Evolutionary conservation across 2,329 filamentous ascomycete species (phyloP), one percentile per base, ranked within the genome.

Genomic region (Dactylellina leptospora): DNA sequence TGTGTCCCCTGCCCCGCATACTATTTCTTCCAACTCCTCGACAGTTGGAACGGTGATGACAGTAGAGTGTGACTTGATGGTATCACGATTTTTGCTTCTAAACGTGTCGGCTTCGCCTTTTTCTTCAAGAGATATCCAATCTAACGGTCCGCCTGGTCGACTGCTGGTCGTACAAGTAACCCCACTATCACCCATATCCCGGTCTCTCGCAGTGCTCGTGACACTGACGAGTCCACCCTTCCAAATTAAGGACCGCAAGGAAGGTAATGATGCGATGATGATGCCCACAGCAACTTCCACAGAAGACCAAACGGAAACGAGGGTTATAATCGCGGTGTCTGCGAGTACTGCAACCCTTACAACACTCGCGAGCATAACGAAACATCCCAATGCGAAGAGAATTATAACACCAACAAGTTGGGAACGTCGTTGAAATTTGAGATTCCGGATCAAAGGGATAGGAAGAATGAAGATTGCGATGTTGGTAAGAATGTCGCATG

Each of bases 381-480:
- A 72, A 22, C 59, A 59, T 1, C 68, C 68, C 6, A 72, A 25
- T 3, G 59, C 27, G 20, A 72, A 72, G 13, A 72, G 59, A 11
- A 27, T 27, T 11, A 64, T 40, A 13, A 64, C 27, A 13, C 68
- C 54, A 44, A 60, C 8, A 18, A 64, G 47, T 18, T 72, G 68
- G 11, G 68, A 72, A 5, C 59, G 59, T 4, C 47, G 59, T 59
- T 72, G 68, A 22, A 72, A 64, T 38, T 72, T 72, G 44, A 72
- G 42, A 18, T 64, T 72, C 36, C 59, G 59, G 45, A 72, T 53
- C 9, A 72, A 59, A 33, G 68, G 68, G n/a, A 72, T 40, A 4
- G 68, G 68, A 4, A 72, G 59, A 10, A 72, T 72, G 40, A 72
- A 64, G 27, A 72, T 72, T 18, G 59, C 68, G 5, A 72, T 64